Percentiles rank a stretch among this genome's conserved stretches.
phyloP scores from a whole-genome alignment of 2,329 filamentous ascomycete species.

The Penicillium sp. region DNA sequence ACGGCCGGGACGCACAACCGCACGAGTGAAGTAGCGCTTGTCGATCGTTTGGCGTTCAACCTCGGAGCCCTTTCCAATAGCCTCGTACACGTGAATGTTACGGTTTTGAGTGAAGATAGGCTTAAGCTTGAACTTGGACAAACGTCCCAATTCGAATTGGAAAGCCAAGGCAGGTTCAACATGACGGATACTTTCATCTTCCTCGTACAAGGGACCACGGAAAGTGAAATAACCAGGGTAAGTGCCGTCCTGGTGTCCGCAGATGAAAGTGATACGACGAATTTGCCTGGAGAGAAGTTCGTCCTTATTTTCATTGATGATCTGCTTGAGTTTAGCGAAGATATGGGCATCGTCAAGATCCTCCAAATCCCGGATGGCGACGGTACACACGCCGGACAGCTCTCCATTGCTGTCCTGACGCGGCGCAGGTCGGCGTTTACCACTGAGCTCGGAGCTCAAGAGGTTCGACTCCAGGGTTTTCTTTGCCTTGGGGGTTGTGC shows the following conservation, averaged over 20 bases:
- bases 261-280: conserved; percentile 92
- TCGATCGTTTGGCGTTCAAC: conserved; percentile 61
- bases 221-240: conserved; percentile 98
- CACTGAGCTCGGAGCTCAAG: conserved; percentile 63
- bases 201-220: conserved; percentile 82
- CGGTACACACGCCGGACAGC: conserved; percentile 85
- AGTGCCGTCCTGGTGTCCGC: conserved; percentile 86
- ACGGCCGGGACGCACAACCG: conserved; percentile 88
- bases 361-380: conserved; percentile 87
- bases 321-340: conserved; percentile 66
- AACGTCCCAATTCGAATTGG: conserved; percentile 91
- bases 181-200: conserved; percentile 95
- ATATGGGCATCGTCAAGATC: conserved; percentile 77
- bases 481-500: conserved; percentile 53
- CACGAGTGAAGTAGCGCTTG: conserved; percentile 97
- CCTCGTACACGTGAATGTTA: conserved; percentile 98
- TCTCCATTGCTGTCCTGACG: conserved; percentile 65
- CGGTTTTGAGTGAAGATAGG: conserved; percentile 98
- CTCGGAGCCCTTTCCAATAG: conserved; percentile 87
- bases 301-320: conserved; percentile 76
- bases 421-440: conserved; percentile 61
- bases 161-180: conserved; percentile 94
- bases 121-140: conserved; percentile 96
- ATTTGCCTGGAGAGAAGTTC: conserved; percentile 78
- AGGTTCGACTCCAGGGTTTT: conserved; percentile 55